Evolutionary conservation across 768 basidiomycete species (phyloP).

Genomic region (Amanita jacksonii): DNA sequence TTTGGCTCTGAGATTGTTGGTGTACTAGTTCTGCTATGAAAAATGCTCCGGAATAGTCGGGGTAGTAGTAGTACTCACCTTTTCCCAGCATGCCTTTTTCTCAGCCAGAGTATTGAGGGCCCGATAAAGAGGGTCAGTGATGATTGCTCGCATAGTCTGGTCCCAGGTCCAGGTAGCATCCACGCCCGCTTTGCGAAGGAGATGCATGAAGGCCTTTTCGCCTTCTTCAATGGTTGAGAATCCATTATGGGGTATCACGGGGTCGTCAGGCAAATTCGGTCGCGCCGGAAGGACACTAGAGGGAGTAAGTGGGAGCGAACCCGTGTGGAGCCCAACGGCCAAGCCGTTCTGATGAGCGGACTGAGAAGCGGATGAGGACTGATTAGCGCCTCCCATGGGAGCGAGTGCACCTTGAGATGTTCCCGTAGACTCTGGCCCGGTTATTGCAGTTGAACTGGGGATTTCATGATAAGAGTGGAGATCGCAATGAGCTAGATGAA

Average conservation of each 20-base stretch:
- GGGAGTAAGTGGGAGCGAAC: constrained; percentile 49
- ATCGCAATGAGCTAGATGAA: constrained; percentile 1
- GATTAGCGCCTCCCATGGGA: constrained; percentile 41
- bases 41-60: background rate
- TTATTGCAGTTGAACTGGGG: constrained; percentile 19
- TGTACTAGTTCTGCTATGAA: constrained; percentile 45
- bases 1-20: constrained; percentile 62
- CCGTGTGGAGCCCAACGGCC: constrained; percentile 42
- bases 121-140: constrained; percentile 96
- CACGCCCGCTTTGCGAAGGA: constrained; percentile 83
- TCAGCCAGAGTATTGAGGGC: constrained; percentile 88
- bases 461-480: constrained; percentile 11
- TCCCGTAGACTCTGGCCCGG: constrained; percentile 33
- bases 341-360: constrained; percentile 41
- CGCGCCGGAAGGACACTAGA: constrained; percentile 57
- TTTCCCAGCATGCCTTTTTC: constrained; percentile 91
- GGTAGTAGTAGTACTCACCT: constrained; percentile 47
- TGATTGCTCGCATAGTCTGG: constrained; percentile 94
- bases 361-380: constrained; percentile 41
- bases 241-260: constrained; percentile 83
- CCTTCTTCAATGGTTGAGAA: constrained; percentile 83
- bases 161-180: constrained; percentile 97
- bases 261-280: constrained; percentile 78
- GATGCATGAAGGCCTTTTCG: constrained; percentile 88
- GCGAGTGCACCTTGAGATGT: constrained; percentile 45